These are phyloP conservation scores for Groenewaldozyma salmanticensis DNA, from an alignment of 805 yeast species.

Conservation along the genomic window DNA sequence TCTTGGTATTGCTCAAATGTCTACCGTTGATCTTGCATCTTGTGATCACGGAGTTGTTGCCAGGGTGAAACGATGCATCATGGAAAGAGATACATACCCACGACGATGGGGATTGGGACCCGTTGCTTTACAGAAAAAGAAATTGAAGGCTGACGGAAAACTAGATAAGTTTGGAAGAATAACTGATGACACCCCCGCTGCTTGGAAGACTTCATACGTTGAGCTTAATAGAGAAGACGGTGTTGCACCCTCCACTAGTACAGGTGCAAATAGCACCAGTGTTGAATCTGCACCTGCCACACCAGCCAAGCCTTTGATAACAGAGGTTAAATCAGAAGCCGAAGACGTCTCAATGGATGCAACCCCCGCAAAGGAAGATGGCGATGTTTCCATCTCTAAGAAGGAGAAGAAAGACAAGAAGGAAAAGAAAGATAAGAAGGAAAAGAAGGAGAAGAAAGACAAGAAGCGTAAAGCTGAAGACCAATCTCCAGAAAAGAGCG, in stretches of 20 bases:
- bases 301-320: constrained; percentile 14
- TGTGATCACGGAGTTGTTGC: constrained; percentile 99
- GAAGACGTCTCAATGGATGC: constrained; percentile 4
- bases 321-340: constrained; percentile 11
- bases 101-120: constrained; percentile 99
- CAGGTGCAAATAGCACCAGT: constrained; percentile 12
- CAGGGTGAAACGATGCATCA: constrained; percentile 96
- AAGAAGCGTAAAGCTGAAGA: constrained; percentile 49
- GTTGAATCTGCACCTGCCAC: constrained; percentile 14
- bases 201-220: constrained; percentile 82
- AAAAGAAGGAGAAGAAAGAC: constrained; percentile 54
- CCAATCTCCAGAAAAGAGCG: constrained; percentile 37
- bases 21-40: constrained; percentile 89
- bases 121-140: constrained; percentile 96
- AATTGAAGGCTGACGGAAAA: constrained; percentile 93
- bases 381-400: constrained; percentile 19
- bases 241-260: constrained; percentile 17
- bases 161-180: constrained; percentile 91
- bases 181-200: constrained; percentile 87
- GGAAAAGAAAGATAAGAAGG: constrained; percentile 41
- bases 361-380: constrained; percentile 32
- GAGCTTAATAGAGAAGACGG: constrained; percentile 27
- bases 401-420: constrained; percentile 47
- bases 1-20: constrained; percentile 96
- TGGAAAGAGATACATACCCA: constrained; percentile 99